phyloP scores from a whole-genome alignment of 345 rosid species.

The Bruguiera parviflora region DNA sequence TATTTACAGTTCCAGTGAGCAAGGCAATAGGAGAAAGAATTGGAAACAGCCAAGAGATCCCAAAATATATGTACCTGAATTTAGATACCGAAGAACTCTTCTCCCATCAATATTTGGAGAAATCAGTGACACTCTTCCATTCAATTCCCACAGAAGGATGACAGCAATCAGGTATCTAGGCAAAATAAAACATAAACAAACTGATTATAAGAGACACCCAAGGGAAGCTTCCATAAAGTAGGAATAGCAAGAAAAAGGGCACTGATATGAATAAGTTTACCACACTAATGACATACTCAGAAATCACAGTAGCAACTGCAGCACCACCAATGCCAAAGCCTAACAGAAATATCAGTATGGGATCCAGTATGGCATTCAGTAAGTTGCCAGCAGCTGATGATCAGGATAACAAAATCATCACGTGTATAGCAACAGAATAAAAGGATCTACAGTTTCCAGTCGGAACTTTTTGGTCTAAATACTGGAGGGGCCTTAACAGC shows the following conservation, averaged over 20 bases:
- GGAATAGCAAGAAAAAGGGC: constrained; percentile 10
- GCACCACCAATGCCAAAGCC: constrained; percentile 81
- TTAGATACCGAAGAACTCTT: constrained; percentile 56
- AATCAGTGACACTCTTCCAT: constrained; percentile 56
- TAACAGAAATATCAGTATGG: constrained; percentile 64
- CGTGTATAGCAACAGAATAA: constrained; percentile 13
- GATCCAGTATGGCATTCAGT: constrained; percentile 71
- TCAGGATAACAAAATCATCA: constrained; percentile 17
- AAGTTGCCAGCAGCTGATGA: constrained; percentile 76
- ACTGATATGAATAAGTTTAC: constrained; percentile 44
- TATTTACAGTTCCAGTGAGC: not conserved
- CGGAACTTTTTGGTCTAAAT: not conserved
- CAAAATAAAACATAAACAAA: constrained; percentile 8
- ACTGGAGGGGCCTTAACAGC: not conserved
- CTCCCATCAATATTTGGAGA: constrained; percentile 66
- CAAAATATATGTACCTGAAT: constrained; percentile 53
- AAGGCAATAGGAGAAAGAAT: not conserved
- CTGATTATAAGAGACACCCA: constrained; percentile 9
- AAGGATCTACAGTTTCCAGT: not conserved
- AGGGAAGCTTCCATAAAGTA: constrained; percentile 6
- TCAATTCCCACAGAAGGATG: constrained; percentile 79
- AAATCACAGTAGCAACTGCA: constrained; percentile 84
- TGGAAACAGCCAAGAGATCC: not conserved
- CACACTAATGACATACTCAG: constrained; percentile 87
- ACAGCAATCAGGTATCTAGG: constrained; percentile 77